Conservation (phyloP, 1,139 yeast genomes). For the Blastobotrys proliferans region DNA sequence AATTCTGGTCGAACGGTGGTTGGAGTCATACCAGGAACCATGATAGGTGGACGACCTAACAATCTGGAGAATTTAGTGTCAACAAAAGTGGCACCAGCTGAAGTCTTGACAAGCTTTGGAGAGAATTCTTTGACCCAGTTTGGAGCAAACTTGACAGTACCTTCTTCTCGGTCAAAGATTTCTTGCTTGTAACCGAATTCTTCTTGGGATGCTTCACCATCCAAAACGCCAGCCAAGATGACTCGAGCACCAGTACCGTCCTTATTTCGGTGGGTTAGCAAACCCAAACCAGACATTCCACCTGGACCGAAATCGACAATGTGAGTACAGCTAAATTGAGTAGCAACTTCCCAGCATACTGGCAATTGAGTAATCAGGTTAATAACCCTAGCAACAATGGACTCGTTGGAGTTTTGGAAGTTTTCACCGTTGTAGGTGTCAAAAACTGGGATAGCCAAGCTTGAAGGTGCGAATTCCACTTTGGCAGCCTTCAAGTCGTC, state of each 20-base stretch:
- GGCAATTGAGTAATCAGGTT: constrained; percentile 83
- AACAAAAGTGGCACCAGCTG: constrained; percentile 60
- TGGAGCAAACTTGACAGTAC: constrained; percentile 72
- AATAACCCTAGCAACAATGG: constrained; percentile 62
- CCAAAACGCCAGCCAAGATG: constrained; percentile 89
- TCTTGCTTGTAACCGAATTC: constrained; percentile 97
- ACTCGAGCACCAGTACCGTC: constrained; percentile 98
- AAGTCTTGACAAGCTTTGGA: constrained; percentile 77
- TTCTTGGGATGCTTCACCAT: constrained; percentile 58
- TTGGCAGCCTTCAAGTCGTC: constrained; percentile 59
- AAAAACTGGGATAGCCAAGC: constrained; percentile 77
- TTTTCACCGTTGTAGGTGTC: constrained; percentile 87
- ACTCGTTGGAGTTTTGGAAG: constrained; percentile 49
- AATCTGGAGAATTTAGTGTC: constrained; percentile 92
- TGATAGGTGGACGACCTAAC: constrained; percentile 90
- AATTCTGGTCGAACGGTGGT: constrained; percentile 92
- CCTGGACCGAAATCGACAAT: constrained; percentile 98
- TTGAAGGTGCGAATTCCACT: constrained; percentile 51
- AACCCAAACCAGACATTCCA: constrained; percentile 95
- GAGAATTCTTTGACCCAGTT: constrained; percentile 88
- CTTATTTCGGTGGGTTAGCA: constrained; percentile 91
- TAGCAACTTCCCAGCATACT: constrained; percentile 92
- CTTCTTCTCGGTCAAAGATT: constrained; percentile 65
- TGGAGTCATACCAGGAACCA: constrained; percentile 99
- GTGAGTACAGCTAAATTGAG: constrained; percentile 77